Conservation (phyloP, 1,139 yeast species). For the Chernovozyma aurita region DNA sequence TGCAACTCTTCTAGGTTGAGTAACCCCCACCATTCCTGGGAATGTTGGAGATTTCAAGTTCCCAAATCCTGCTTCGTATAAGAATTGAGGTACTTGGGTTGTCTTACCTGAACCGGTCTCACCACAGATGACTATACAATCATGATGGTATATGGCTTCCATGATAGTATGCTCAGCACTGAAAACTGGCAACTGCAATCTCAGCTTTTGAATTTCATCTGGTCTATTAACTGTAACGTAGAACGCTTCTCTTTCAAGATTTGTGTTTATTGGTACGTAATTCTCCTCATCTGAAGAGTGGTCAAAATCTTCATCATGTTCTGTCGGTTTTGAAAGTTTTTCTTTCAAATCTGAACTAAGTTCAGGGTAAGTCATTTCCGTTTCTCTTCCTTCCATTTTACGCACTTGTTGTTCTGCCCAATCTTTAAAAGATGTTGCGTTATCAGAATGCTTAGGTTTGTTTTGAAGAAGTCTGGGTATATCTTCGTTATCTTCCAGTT, state of each 20-base stretch:
- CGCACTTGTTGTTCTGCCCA: constrained; percentile 61
- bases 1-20: constrained; percentile 98
- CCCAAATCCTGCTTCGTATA: constrained; percentile 89
- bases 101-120: constrained; percentile 86
- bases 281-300: constrained; percentile 57
- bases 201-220: constrained; percentile 57
- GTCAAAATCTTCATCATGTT: constrained; percentile 60
- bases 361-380: constrained; percentile 42
- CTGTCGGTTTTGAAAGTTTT: constrained; percentile 34
- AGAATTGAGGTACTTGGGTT: constrained; percentile 72
- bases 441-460: constrained; percentile 39
- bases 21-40: constrained; percentile 92
- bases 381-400: constrained; percentile 54
- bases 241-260: constrained; percentile 56
- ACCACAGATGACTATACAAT: constrained; percentile 89
- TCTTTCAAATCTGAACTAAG: constrained; percentile 49
- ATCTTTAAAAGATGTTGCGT: constrained; percentile 47
- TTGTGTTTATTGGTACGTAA: constrained; percentile 50
- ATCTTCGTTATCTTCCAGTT: constrained; percentile 19
- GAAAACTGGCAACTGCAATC: constrained; percentile 80
- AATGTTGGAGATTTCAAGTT: constrained; percentile 49
- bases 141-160: constrained; percentile 95
- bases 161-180: constrained; percentile 89
- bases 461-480: constrained; percentile 30
- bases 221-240: constrained; percentile 66